Evolutionary conservation across 306 rosid genomes (phyloP), one percentile per base, ranked within the genome.

Genomic region (Biancaea sappan): DNA sequence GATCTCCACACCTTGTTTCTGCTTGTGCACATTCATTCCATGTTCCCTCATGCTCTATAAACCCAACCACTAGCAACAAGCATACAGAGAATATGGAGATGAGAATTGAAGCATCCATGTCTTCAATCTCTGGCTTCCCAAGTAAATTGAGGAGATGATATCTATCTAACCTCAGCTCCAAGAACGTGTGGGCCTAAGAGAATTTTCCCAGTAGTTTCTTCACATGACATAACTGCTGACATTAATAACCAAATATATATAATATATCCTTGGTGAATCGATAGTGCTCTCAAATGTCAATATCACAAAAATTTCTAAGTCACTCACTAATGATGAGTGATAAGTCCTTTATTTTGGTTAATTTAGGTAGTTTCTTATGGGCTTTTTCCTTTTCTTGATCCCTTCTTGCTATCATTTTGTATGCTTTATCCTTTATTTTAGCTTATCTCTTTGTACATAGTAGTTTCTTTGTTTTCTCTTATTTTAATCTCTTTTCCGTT

Each of bases 1-100:
- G 77, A 5, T 4, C 1, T 15, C 83, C 73, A 16, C 91, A 87
- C 2, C 14, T 21, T 46, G 62, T 31, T 58, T 58, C 41, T 16
- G 66, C 24, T 12, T 56, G 47, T 13, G 13, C 8, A 74, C 83
- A 72, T 25, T 24, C 26, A 1, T 24, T 12, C 43, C 57, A 35
- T 22, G 18, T 69, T 54, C 14, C 31, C 57, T 48, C 75, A 25
- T 34, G 25, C 26, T 41, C 38, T 22, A 6, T 13, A 50, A 58
- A 54, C 47, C 21, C 58, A 11, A 31, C 5, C 35, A 69, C 4
- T n/a, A 80, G 25, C 18, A 77, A 21, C 16, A 78, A 51, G 43
- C 3, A 26, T 6, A 67, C 18, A 10, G 15, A 78, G 62, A 60
- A 44, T 46, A 31, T 8, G 4, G 34, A 63, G 24, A 2, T 4